A percentile compares a stretch with the other conserved stretches of the same genome.
These are phyloP conservation scores for Chenopodium berlandieri DNA, from an alignment of 148 eudicot genomes.

Conservation along the genomic window DNA sequence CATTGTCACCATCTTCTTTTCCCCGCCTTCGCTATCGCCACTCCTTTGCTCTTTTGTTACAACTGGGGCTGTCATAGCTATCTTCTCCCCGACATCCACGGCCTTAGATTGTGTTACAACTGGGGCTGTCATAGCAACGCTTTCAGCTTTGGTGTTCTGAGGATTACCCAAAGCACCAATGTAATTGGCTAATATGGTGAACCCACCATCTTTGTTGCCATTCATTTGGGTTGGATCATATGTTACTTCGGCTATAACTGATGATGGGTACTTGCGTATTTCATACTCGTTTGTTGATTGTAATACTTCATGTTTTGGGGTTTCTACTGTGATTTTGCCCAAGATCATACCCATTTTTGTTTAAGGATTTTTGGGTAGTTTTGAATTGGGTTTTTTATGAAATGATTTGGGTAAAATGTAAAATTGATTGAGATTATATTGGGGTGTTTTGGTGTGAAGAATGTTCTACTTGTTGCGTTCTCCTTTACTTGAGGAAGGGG, in stretches of 20 bases:
- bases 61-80: conserved; percentile 69
- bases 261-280: conserved; percentile 58
- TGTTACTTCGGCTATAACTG: conserved; percentile 58
- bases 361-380: not conserved
- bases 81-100: conserved; percentile 11
- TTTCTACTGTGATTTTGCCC: conserved; percentile 57
- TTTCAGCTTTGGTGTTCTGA: conserved; percentile 50
- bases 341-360: conserved; percentile 52
- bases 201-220: conserved; percentile 68
- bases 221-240: conserved; percentile 60
- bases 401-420: not conserved
- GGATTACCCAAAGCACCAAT: conserved; percentile 76
- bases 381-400: not conserved
- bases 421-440: not conserved
- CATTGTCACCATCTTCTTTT: conserved; percentile 47
- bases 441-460: not conserved
- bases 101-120: conserved; percentile 26
- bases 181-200: conserved; percentile 59
- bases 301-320: conserved; percentile 53
- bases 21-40: not conserved
- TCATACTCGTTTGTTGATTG: conserved; percentile 55
- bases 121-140: conserved; percentile 51
- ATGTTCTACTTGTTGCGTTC: not conserved
- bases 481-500: conserved; percentile 13
- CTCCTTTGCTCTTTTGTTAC: conserved; percentile 25